Percentiles rank a stretch among this genome's conserved stretches.
Conservation (phyloP, 129 eudicot species). For the Ambrosia trifida region DNA sequence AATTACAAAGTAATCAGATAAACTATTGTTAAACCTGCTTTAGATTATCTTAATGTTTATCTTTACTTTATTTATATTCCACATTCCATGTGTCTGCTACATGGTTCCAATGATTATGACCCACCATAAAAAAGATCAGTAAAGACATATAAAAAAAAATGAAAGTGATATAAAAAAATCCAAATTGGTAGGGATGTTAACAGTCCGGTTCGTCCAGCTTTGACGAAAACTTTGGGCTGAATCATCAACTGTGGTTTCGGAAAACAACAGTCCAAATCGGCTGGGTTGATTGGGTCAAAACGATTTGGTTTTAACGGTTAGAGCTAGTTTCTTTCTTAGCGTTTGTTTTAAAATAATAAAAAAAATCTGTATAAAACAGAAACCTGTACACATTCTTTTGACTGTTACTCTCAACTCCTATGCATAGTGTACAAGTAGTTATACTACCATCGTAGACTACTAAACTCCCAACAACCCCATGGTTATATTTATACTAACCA, state of each 20-base stretch:
- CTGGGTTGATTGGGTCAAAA: neutral
- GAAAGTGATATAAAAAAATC: neutral
- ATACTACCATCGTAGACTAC: too few relatives aligned
- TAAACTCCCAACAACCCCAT: too few relatives aligned
- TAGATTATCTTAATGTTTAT: slow-evolving; percentile 11
- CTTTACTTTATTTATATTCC: slow-evolving; percentile 30
- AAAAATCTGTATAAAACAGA: too few relatives aligned
- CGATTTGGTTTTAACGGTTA: neutral
- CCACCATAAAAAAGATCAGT: slow-evolving; percentile 19
- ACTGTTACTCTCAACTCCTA: neutral
- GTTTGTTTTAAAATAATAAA: too few relatives aligned
- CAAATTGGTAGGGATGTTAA: neutral
- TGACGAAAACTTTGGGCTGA: neutral
- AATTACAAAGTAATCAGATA: neutral
- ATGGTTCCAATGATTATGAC: slow-evolving; percentile 32
- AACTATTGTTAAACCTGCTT: neutral
- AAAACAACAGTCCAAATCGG: neutral
- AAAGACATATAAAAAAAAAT: neutral
- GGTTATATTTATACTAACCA: too few relatives aligned
- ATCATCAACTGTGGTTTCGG: neutral
- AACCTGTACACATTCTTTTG: neutral
- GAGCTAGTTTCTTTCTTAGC: too few relatives aligned
- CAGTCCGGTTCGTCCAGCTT: neutral
- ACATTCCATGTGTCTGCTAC: slow-evolving; percentile 22
- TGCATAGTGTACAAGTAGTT: too few relatives aligned